Base-by-base conservation (phyloP, 2,329 filamentous ascomycete species). In the Emergomyces orientalis region DNA sequence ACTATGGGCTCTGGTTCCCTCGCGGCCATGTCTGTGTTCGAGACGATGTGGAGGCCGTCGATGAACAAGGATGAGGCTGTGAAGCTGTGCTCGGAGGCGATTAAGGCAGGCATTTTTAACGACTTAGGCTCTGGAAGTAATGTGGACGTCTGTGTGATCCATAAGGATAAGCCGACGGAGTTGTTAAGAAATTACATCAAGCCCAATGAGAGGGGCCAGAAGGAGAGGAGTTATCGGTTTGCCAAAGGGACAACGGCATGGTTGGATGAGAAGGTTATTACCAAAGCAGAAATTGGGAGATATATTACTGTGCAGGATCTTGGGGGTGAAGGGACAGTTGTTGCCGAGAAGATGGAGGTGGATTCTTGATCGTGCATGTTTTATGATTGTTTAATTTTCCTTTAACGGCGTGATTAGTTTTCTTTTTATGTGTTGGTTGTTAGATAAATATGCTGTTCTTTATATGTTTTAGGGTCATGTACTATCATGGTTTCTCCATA, bases 1-100 rank as follows among this genome's bases (percentile, higher is more conserved):
- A 99, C 95, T 68, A 99, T 99, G 94, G 94, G 94, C 62, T 96
- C 90, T 30, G 94, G 94, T 67, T 96, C 91, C 57, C 82, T 99
- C 69, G 94, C 94, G 34, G 94, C 94, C 74, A 99, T 99, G 94
- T 90, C 90, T 39, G 89, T 99, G 60, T 99, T 99, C 74, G 94
- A 99, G 82, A 95, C 92, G 59, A 87, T 88, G 78, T 99, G 95
- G 95, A 90, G 92, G 83, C 80, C 86, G 8, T 79, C 86, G 65
- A 77, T 97, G 74, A 88, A 84, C 67, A 82, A 85, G 69, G 89
- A 95, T 45, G 89, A 89, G 59, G 92, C 92, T n/a, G 81, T 97
- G 64, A 86, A 88, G 72, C 81, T 97, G 66, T 88, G 88, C 73
- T 84, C 88, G 63, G 88, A 97, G 69, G 93, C 93, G 56, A 97